These are phyloP conservation scores for Populus euphratica DNA, from an alignment of 345 rosid species.

Conservation along the genomic window DNA sequence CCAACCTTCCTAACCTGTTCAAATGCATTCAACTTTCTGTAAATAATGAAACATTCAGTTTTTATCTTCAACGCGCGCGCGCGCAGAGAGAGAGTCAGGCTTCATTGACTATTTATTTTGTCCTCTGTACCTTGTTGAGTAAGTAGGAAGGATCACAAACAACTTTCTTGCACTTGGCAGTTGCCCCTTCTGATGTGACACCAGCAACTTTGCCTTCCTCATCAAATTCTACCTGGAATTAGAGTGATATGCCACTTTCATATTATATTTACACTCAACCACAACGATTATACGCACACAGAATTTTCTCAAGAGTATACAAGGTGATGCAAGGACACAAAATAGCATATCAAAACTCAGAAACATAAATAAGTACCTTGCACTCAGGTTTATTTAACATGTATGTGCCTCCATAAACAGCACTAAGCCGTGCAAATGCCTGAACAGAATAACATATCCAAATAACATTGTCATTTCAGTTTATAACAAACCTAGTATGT, in stretches of 20 bases:
- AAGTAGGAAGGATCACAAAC: slow-evolving; percentile 97
- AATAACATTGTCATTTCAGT: background rate
- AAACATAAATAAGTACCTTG: slow-evolving; percentile 44
- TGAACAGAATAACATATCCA: slow-evolving; percentile 20
- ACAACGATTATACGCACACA: background rate
- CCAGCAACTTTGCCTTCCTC: slow-evolving; percentile 82
- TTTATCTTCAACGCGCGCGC: background rate
- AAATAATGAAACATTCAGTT: slow-evolving; percentile 3
- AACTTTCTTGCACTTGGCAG: slow-evolving; percentile 95
- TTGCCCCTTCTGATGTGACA: slow-evolving; percentile 97
- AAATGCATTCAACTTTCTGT: slow-evolving; percentile 15
- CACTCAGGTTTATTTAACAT: slow-evolving; percentile 97
- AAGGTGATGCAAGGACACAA: background rate
- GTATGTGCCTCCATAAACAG: slow-evolving; percentile 96
- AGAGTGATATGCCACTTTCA: slow-evolving; percentile 15
- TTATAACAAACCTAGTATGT: background rate
- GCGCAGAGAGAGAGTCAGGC: too few relatives aligned
- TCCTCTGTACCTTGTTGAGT: slow-evolving; percentile 62
- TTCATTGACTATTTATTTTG: background rate
- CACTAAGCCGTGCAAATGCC: slow-evolving; percentile 99
- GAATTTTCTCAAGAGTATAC: background rate
- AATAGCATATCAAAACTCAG: background rate
- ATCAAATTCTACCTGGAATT: slow-evolving; percentile 74
- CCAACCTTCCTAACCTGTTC: slow-evolving; percentile 80
- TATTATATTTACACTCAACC: background rate